These are phyloP conservation scores for Solanum boliviense DNA, from an alignment of 257 asterid genomes.

Conservation along the genomic window DNA sequence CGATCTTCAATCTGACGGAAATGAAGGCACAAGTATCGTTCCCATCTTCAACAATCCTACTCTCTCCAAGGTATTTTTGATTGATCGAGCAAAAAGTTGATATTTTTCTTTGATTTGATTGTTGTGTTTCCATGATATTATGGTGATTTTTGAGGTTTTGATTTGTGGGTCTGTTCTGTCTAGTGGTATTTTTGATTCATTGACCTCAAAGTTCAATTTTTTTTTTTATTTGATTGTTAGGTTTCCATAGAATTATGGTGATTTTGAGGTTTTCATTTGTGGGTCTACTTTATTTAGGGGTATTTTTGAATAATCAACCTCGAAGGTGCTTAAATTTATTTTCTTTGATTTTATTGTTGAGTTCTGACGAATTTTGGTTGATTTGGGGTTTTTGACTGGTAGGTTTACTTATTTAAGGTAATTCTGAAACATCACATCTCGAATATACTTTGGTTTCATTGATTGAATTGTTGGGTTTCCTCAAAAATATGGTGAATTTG, in stretches of 20 bases:
- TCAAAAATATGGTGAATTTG: background rate
- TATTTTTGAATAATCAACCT: background rate
- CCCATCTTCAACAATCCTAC: conserved; percentile 35
- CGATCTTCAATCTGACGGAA: conserved; percentile 40
- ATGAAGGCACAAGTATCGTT: conserved; percentile 24
- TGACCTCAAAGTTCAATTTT: background rate
- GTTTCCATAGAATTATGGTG: background rate
- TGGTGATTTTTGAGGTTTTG: background rate
- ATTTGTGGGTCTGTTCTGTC: background rate
- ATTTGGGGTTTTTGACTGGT: background rate
- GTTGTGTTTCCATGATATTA: background rate
- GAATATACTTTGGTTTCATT: background rate
- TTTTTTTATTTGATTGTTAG: background rate
- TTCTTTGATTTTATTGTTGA: background rate
- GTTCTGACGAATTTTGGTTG: background rate
- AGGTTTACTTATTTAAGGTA: background rate
- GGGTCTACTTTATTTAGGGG: background rate
- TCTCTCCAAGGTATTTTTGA: conserved; percentile 41
- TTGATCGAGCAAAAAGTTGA: background rate
- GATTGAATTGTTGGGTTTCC: background rate
- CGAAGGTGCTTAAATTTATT: background rate
- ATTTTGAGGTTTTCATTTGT: background rate
- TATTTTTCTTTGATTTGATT: background rate
- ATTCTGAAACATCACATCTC: background rate
- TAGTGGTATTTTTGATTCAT: background rate